Base-by-base conservation (phyloP, 116 monocot species). In the Cymodocea nodosa region DNA sequence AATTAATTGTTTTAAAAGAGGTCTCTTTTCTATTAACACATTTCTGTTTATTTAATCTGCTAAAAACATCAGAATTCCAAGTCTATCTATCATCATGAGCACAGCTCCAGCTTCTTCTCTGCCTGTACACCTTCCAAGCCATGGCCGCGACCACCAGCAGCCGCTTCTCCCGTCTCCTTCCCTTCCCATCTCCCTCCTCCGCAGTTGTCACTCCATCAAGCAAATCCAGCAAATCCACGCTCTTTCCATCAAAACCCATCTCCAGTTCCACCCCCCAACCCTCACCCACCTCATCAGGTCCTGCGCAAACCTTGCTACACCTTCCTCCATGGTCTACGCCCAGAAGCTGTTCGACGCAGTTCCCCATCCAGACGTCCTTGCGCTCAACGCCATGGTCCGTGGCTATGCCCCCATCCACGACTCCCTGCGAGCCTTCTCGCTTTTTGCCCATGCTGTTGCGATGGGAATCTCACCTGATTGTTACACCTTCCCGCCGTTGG, bases 401-500 rank as follows among this genome's bases (percentile, higher is more conserved):
- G 87, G 76, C 35, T 85, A 83, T 68, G 78, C 85, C 13, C 80
- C 80, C 68, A 68, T 80, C 37, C 64, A 77, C 56, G 62, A 49
- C 25, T 80, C 92, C 2, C 23, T 66, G 12, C 77, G 22, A 0
- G 64, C 87, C 55, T 51, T 82, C 58, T 36, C 61, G 16, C 56
- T 89, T 63, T 87, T 94, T 55, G n/a, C 52, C 51, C 66, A 51
- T 37, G 78, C 82, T 74, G 70, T 93, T 35, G 61, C 59, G 39
- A 51, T 68, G 7, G 73, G 71, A 30, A 49, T 86, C 15, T 2
- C 64, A 48, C 89, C 84, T 0, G 89, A 93, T 34, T 61, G 60
- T 52, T 89, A 89, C 86, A 80, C 89, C 14, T 93, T 88, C 76
- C 81, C 85, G 4, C 74, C 80, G 50, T 69, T 93, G 23, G 76